Base-by-base conservation (phyloP, 768 basidiomycete species). In the Pleurotus tuber-regium region DNA sequence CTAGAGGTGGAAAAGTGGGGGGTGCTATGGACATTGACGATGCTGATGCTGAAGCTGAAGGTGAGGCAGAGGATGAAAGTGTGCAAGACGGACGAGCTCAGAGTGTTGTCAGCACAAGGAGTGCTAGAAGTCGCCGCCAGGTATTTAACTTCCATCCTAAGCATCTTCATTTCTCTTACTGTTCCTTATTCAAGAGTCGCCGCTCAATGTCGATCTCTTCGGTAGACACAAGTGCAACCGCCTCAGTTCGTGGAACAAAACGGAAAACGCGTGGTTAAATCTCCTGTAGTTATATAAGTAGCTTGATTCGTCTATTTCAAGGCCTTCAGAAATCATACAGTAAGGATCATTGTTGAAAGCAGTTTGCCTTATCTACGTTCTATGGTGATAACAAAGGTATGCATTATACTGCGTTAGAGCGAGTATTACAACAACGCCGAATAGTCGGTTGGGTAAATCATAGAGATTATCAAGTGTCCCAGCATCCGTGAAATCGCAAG, bases 181-280 rank as follows among this genome's bases (percentile, higher is more conserved):
- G 23, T 26, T 54, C 3, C 18, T 49, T 36, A 42, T 38, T 44
- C 4, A 55, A 80, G 81, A 62, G 72, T 12, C 79, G 83, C 36
- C 77, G 87, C 25, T 89, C 87, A 2, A 68, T 87, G 70, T 90
- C 89, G 1, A 75, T 82, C 36, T 89, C 88, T 11, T 91, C 87
- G 2, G 82, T 87, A 16, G 89, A 89, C 57, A 87, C 87, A 14
- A 72, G 78, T 24, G 77, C 71, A 29, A 79, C 80, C 12, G 54
- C 70, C 26, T 67, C 78, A 14, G 75, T 77, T 19, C 70, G 81
- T 51, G 69, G n/a, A n/a, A n/a, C n/a, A n/a, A 86, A 84, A 62
- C 72, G 84, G 81, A 59, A 83, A 83, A 59, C 77, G 81, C 40
- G 41, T 10, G 26, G 41, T 42, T 42, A 16, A 42, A n/a, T n/a